phyloP scores from a whole-genome alignment of 2,329 filamentous ascomycete species.

The Alternaria gaisen region DNA sequence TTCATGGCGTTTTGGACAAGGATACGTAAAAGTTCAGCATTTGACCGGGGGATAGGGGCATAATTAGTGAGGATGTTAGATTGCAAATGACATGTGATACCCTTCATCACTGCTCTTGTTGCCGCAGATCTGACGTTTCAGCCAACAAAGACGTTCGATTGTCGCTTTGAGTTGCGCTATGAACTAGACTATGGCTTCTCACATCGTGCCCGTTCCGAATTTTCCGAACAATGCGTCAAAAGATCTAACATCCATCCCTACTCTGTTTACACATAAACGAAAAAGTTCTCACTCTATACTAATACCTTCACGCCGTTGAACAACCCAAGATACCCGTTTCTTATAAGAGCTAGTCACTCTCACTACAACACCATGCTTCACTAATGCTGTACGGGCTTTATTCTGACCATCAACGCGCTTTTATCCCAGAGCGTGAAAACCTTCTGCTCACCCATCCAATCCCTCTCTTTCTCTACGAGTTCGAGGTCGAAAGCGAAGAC shows the following conservation, averaged over 20 bases:
- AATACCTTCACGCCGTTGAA: neutral
- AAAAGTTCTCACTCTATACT: neutral
- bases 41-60: neutral
- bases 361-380: neutral
- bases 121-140: neutral
- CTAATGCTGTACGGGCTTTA: constrained; percentile 29
- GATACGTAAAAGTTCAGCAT: neutral
- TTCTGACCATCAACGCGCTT: constrained; percentile 33
- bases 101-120: neutral
- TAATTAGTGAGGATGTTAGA: neutral
- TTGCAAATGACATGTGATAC: constrained; percentile 1
- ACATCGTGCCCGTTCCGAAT: too few species aligned
- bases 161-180: too few species aligned
- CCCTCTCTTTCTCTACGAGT: constrained; percentile 28
- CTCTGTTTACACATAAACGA: too few species aligned
- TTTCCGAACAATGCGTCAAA: too few species aligned
- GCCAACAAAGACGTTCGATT: too few species aligned
- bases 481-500: constrained; percentile 38
- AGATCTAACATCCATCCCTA: too few species aligned
- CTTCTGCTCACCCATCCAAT: constrained; percentile 52
- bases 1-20: neutral
- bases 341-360: neutral
- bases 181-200: too few species aligned
- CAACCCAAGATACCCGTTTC: neutral
- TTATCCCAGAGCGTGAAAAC: constrained; percentile 49